Base-by-base conservation (phyloP, 441 rosid genomes). In the Mallotus repandus region DNA sequence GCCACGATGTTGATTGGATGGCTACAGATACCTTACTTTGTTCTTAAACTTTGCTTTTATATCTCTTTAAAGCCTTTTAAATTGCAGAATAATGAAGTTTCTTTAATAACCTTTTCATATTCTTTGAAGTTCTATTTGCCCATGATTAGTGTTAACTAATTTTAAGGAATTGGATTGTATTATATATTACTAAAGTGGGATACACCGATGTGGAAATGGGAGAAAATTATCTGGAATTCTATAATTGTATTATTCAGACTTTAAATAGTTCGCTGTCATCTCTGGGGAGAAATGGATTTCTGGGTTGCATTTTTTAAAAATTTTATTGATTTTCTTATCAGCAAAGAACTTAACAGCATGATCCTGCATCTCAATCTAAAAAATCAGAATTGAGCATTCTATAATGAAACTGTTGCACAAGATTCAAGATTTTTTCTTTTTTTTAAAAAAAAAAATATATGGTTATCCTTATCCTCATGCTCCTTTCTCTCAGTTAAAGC, bases 401-500 rank as follows among this genome's bases (percentile, higher is more conserved):
- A 2, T 25, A 63, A 16, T 14, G 25, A 25, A 54, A 57, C 29
- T 45, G 19, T 18, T 8, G 15, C 57, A 46, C 45, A 56, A 25
- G 25, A 43, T 7, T 14, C 41, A 43, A 12, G 9, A 48, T 65
- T 49, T 35, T 58, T 62, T n/a, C n/a, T n/a, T n/a, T n/a, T n/a
- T n/a, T n/a, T n/a, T n/a, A n/a, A n/a, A n/a, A n/a, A n/a, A n/a
- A n/a, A n/a, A n/a, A 16, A 29, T 16, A 13, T 43, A 32, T 32
- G 19, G 38, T 60, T 68, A 9, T 49, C 69, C 68, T 62, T 16
- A 25, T 25, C 1, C 29, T 25, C 29, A 54, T 71, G 21, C 71
- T 74, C 35, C 78, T 69, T 65, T 69, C 52, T 72, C 75, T 63
- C 80, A 93, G 98, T 82, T 88, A 66, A 91, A 93, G 83, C 88